These are phyloP conservation scores for Excoecaria agallocha DNA, from an alignment of 345 rosid species.

Conservation along the genomic window DNA sequence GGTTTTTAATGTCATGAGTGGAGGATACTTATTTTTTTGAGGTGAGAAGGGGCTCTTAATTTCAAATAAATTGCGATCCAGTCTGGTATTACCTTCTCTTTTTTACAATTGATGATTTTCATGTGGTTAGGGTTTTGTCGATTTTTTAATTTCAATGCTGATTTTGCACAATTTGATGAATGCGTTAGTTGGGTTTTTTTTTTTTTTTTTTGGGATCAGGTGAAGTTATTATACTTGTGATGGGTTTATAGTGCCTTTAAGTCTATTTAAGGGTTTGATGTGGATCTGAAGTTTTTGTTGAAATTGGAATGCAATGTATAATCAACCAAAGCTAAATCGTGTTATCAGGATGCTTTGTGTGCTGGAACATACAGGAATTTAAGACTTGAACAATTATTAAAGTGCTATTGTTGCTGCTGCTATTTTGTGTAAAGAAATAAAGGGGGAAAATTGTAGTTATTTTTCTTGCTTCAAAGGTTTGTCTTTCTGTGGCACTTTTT, in stretches of 20 bases:
- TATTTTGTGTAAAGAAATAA: background rate
- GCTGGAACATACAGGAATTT: slow-evolving; percentile 1
- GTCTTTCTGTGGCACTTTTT: background rate
- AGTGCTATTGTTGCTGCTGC: background rate
- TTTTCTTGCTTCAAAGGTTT: no score
- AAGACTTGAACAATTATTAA: background rate
- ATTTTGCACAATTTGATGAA: slow-evolving; percentile 17
- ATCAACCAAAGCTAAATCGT: background rate
- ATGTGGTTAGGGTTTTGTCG: slow-evolving; percentile 13
- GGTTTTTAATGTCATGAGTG: slow-evolving; percentile 32
- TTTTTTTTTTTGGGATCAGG: slow-evolving; percentile 20
- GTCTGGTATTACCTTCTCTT: slow-evolving; percentile 8
- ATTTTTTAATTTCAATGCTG: background rate
- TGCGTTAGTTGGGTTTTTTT: slow-evolving; percentile 20
- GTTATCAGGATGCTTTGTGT: slow-evolving; percentile 5
- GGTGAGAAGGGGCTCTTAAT: slow-evolving; percentile 31
- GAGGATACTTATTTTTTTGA: slow-evolving; percentile 21
- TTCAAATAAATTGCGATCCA: slow-evolving; percentile 22
- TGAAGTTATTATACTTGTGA: slow-evolving; percentile 11
- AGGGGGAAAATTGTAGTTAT: no score
- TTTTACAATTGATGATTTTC: slow-evolving; percentile 12
- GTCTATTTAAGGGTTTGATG: slow-evolving; percentile 6
- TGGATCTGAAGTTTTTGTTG: no score
- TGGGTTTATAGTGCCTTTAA: background rate
- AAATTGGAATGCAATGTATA: slow-evolving; percentile 16